Conservation (phyloP, 2,329 filamentous ascomycete species). For the Exophiala spinifera region DNA sequence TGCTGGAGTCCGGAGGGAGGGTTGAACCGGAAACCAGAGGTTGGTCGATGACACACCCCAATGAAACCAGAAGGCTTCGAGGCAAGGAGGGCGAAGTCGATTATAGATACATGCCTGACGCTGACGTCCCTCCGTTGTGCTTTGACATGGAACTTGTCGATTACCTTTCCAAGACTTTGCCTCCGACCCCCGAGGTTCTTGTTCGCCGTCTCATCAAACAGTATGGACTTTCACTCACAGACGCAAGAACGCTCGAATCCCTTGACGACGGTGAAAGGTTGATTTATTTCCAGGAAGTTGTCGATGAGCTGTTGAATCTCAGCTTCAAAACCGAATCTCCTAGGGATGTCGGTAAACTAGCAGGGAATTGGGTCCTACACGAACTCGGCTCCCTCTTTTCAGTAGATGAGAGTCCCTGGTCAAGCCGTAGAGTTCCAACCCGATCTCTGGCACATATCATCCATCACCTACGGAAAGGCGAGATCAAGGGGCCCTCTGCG, state of each 20-base stretch:
- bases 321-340: conserved; percentile 8
- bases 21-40: conserved; percentile 87
- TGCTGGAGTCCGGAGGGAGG: conserved; percentile 70
- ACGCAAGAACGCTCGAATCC: conserved; percentile 74
- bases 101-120: conserved; percentile 97
- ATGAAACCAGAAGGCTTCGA: conserved; percentile 74
- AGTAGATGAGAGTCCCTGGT: conserved; percentile 51
- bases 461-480: conserved; percentile 41
- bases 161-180: conserved; percentile 61
- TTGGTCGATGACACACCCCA: conserved; percentile 76
- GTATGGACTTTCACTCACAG: conserved; percentile 72
- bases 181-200: conserved; percentile 69
- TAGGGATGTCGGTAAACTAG: conserved; percentile 44
- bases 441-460: conserved; percentile 46
- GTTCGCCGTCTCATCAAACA: conserved; percentile 58
- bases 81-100: conserved; percentile 97
- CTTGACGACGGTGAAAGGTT: conserved; percentile 75
- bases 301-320: conserved; percentile 35
- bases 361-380: conserved; percentile 70
- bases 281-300: conserved; percentile 66
- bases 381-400: conserved; percentile 65
- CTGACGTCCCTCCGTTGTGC: conserved; percentile 77
- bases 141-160: conserved; percentile 68
- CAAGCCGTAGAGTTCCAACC: conserved; percentile 39
- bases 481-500: conserved; percentile 55